phyloP scores from a whole-genome alignment of 257 asterid genomes.

The Solanum stenotomum region DNA sequence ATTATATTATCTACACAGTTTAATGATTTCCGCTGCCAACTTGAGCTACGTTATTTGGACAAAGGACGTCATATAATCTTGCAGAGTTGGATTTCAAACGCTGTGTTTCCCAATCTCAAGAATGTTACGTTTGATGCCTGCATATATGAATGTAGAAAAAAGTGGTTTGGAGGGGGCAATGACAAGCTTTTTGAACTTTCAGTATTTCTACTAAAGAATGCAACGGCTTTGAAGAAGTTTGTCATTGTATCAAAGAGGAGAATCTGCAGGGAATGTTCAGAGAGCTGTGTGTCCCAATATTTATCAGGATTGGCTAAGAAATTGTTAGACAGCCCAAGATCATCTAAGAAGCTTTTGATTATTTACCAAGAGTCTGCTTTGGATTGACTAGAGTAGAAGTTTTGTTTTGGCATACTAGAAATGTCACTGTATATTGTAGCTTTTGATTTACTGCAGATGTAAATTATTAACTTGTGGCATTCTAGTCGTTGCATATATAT shows the following conservation, averaged over 20 bases:
- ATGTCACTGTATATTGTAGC: background rate
- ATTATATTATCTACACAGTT: background rate
- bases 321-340: background rate
- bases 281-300: background rate
- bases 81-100: background rate
- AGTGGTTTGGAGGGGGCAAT: background rate
- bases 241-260: background rate
- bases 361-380: background rate
- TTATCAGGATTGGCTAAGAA: background rate
- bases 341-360: background rate
- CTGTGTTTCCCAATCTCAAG: background rate
- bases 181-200: background rate
- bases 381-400: background rate
- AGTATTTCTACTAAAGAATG: background rate
- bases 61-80: background rate
- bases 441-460: background rate
- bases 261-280: background rate
- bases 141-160: background rate
- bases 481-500: background rate
- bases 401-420: background rate
- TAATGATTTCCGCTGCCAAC: background rate
- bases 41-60: background rate
- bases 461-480: background rate
- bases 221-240: background rate
- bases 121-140: background rate